Conservation (phyloP, 2,329 filamentous ascomycete species). For the Akanthomyces lecanii region DNA sequence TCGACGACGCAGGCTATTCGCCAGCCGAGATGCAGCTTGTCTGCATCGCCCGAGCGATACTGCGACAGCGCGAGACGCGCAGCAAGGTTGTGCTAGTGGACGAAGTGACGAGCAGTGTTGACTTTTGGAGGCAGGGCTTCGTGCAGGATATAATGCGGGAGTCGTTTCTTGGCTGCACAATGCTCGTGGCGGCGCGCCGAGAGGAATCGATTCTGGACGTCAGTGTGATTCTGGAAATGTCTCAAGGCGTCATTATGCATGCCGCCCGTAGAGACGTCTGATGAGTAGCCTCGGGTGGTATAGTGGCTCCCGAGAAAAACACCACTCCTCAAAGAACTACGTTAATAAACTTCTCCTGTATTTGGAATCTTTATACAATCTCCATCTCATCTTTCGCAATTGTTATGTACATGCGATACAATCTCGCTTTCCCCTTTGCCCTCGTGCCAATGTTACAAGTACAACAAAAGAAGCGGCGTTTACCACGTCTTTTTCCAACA, state of each 20-base stretch:
- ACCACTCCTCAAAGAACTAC: no score
- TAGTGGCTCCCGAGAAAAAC: no score
- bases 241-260: slow-evolving; percentile 7
- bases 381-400: not conserved
- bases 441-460: not conserved
- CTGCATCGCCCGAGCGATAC: slow-evolving; percentile 10
- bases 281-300: not conserved
- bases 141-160: slow-evolving; percentile 11
- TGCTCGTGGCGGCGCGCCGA: slow-evolving; percentile 6
- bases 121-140: not conserved
- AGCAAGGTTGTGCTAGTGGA: slow-evolving; percentile 14
- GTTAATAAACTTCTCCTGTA: not conserved
- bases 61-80: slow-evolving; percentile 5
- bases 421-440: not conserved
- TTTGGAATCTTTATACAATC: not conserved
- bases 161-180: slow-evolving; percentile 7
- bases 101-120: slow-evolving; percentile 2
- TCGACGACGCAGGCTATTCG: not conserved
- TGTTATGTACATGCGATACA: slow-evolving; percentile 8
- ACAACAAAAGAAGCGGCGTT: not conserved
- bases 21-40: not conserved
- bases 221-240: slow-evolving; percentile 11
- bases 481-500: not conserved
- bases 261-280: not conserved
- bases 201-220: slow-evolving; percentile 6